Base-by-base conservation (phyloP, 2,329 filamentous ascomycete genomes). In the Aspergillus texensis region DNA sequence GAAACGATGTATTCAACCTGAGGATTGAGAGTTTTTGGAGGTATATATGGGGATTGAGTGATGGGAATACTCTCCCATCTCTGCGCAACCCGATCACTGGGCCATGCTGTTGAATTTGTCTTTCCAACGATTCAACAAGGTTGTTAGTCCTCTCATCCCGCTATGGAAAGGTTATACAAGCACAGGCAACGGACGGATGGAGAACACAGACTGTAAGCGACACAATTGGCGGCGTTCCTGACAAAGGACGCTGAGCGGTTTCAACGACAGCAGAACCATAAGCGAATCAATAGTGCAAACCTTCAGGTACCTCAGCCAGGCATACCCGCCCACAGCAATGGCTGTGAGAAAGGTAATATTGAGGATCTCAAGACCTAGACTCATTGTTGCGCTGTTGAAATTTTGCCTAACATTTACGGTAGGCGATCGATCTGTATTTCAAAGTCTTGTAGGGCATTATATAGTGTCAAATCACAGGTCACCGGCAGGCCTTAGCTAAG, bases 11-110 rank as follows among this genome's bases (percentile, higher is more conserved):
- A 41, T 41, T 41, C 16, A 41, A n/a, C 39, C 39, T 41, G 39
- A 6, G 6, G 39, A 9, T 10, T 8, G 39, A n/a, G 1, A 41
- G 36, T 9, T 2, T 6, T 41, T 8, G 19, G 19, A 19, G 6
- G 0, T 19, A 41, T 1, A 41, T 9, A 19, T 9, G 6, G 1
- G 16, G 8, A 9, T 0, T n/a, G 1, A 4, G 39, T 4, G 4
- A 41, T 41, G 6, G 1, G 8, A 16, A 41, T 41, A 41, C 39
- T 41, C 39, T 19, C 39, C 16, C 16, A 10, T 41, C 39, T 41
- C 39, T 14, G 2, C 3, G 16, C 2, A 41, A n/a, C 16, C 39
- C 8, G 10, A 41, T 41, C 0, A 41, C 39, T 41, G 39, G 39
- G 0, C 39, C 39, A 41, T 41, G 16, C 19, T 41, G 16, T 19